A percentile compares a stretch with the other conserved stretches of the same genome.
phyloP scores from a whole-genome alignment of 805 yeast genomes.

The Candida ovalis region DNA sequence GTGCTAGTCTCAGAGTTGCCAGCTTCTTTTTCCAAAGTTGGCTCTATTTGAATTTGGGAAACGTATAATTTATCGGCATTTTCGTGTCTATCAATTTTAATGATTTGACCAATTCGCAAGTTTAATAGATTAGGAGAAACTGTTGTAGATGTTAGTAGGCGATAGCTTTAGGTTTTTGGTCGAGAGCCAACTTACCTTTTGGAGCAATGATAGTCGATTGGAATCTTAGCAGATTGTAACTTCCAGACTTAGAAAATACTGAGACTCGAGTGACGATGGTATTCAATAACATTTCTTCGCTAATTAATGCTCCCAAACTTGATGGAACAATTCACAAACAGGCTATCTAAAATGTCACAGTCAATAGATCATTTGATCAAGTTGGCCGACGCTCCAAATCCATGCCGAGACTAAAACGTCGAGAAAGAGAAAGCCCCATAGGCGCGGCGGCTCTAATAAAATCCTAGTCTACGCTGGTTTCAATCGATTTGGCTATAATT shows the following conservation, averaged over 20 bases:
- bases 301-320: no score
- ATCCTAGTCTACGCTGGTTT: no score
- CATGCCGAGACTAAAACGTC: no score
- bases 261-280: no score
- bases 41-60: slow-evolving; percentile 40
- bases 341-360: no score
- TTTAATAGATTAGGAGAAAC: slow-evolving; percentile 24
- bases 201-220: neutral
- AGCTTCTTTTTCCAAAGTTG: slow-evolving; percentile 1
- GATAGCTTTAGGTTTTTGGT: neutral
- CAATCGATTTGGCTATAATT: no score
- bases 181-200: neutral
- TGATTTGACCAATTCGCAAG: slow-evolving; percentile 45
- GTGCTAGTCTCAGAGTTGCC: neutral
- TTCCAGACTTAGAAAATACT: no score
- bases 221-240: neutral
- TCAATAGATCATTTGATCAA: no score
- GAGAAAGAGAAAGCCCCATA: neutral
- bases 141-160: neutral
- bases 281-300: no score
- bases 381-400: no score
- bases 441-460: no score
- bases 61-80: slow-evolving; percentile 59
- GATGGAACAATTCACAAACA: no score
- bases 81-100: slow-evolving; percentile 44